A percentile compares a stretch with the other conserved stretches of the same genome.
phyloP scores from a whole-genome alignment of 164 flowering plant genomes.

The Berberis vulgaris region DNA sequence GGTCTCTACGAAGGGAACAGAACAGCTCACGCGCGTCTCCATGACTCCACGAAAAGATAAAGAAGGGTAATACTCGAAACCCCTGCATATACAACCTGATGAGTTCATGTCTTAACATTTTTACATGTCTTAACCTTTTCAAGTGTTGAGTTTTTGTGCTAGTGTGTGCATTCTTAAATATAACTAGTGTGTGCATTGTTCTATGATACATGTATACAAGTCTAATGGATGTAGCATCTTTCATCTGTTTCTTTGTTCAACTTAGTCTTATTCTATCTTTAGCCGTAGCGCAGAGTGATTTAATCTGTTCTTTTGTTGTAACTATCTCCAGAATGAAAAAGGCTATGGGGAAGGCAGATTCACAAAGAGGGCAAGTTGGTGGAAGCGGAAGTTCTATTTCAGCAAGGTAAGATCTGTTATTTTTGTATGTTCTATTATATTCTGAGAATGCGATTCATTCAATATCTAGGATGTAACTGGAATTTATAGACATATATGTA shows the following conservation, averaged over 20 bases:
- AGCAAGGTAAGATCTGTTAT: constrained; percentile 10
- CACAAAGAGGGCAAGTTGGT: constrained; percentile 18
- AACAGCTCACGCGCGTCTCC: constrained; percentile 22
- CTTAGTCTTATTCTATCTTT: no score
- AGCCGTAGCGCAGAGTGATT: neutral
- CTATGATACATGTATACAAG: no score
- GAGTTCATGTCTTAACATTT: neutral
- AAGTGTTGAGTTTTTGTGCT: neutral
- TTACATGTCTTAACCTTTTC: neutral
- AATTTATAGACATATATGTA: neutral
- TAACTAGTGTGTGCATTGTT: no score
- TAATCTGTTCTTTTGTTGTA: neutral
- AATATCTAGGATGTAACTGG: neutral
- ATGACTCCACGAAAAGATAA: constrained; percentile 28
- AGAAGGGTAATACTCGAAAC: constrained; percentile 43
- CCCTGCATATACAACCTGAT: neutral
- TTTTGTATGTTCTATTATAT: neutral
- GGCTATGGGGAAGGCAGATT: constrained; percentile 12
- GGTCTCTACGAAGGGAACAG: constrained; percentile 31
- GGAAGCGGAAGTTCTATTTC: constrained; percentile 13
- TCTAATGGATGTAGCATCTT: no score
- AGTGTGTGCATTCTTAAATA: neutral
- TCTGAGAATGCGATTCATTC: neutral
- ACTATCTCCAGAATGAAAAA: constrained; percentile 16
- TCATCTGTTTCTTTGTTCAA: neutral